phyloP scores from a whole-genome alignment of 768 basidiomycete genomes.

The Tricholoma furcatifolium region DNA sequence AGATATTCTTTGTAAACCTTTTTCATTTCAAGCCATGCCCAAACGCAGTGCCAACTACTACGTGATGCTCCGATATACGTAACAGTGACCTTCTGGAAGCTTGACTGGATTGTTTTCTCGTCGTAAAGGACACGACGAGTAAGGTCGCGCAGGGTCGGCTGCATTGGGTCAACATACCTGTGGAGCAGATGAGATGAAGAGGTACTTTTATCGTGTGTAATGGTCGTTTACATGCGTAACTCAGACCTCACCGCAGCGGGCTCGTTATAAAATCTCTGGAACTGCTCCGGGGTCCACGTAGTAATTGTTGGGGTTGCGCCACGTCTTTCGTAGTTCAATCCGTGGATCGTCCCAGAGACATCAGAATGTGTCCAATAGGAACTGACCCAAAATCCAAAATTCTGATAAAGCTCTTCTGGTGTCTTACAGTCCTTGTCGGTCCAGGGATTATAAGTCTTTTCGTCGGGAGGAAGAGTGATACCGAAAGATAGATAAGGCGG shows the following conservation, averaged over 20 bases:
- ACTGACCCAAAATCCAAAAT: slow-evolving; percentile 27
- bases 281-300: slow-evolving; percentile 21
- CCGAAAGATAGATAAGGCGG: slow-evolving; percentile 30
- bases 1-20: background rate
- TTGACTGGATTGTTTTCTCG: no score
- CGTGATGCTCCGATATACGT: background rate
- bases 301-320: slow-evolving; percentile 18
- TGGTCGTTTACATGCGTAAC: slow-evolving; percentile 1
- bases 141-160: no score
- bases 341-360: slow-evolving; percentile 14
- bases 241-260: slow-evolving; percentile 18
- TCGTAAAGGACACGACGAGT: no score
- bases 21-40: background rate
- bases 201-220: no score
- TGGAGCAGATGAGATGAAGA: no score
- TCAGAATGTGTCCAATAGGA: slow-evolving; percentile 26
- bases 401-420: slow-evolving; percentile 20
- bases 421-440: slow-evolving; percentile 21
- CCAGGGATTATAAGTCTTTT: slow-evolving; percentile 20
- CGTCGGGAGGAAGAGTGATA: slow-evolving; percentile 17
- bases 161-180: no score
- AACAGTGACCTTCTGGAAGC: slow-evolving; percentile 1
- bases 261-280: slow-evolving; percentile 13
- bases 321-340: slow-evolving; percentile 20
- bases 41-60: slow-evolving; percentile 4